Evolutionary conservation across 2,329 filamentous ascomycete genomes (phyloP).

Genomic region (Fusarium metavorans): DNA sequence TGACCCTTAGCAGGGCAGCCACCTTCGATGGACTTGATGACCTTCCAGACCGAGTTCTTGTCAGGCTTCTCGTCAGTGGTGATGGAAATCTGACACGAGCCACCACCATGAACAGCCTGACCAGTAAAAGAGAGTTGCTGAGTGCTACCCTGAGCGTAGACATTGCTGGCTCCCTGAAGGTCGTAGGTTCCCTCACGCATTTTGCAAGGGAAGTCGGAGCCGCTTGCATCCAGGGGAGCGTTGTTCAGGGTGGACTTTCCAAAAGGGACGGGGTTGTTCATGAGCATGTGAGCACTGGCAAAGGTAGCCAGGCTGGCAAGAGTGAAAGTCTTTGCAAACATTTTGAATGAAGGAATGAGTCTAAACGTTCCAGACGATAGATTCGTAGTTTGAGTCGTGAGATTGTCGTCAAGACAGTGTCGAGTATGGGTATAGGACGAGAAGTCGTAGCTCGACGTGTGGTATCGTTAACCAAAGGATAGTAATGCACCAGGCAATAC

Average conservation of each 20-base stretch:
- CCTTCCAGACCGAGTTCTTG: constrained; percentile 80
- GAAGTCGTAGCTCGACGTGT: constrained; percentile 33
- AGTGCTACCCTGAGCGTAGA: constrained; percentile 61
- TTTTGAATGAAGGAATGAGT: constrained; percentile 53
- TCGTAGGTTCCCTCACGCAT: constrained; percentile 60
- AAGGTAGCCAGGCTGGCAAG: constrained; percentile 68
- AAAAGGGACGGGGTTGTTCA: constrained; percentile 77
- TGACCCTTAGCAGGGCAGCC: constrained; percentile 78
- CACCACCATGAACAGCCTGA: constrained; percentile 85
- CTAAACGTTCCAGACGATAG: constrained; percentile 51
- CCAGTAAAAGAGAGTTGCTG: constrained; percentile 74
- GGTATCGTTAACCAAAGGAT: constrained; percentile 38
- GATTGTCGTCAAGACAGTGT: constrained; percentile 46
- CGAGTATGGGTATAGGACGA: constrained; percentile 41
- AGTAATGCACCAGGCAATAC: constrained; percentile 45
- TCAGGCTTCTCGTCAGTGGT: constrained; percentile 81
- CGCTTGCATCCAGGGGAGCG: constrained; percentile 70
- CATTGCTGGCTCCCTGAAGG: constrained; percentile 63
- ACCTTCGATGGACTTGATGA: constrained; percentile 88
- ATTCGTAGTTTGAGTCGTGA: constrained; percentile 30
- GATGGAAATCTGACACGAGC: constrained; percentile 90
- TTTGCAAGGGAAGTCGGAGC: constrained; percentile 88
- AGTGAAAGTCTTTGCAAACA: constrained; percentile 64
- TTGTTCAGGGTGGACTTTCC: constrained; percentile 60
- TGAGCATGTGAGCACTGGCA: constrained; percentile 80